A percentile compares a stretch with the other conserved stretches of the same genome.
These are phyloP conservation scores for Xylaria scruposa DNA, from an alignment of 495 filamentous ascomycete genomes.

Conservation along the genomic window DNA sequence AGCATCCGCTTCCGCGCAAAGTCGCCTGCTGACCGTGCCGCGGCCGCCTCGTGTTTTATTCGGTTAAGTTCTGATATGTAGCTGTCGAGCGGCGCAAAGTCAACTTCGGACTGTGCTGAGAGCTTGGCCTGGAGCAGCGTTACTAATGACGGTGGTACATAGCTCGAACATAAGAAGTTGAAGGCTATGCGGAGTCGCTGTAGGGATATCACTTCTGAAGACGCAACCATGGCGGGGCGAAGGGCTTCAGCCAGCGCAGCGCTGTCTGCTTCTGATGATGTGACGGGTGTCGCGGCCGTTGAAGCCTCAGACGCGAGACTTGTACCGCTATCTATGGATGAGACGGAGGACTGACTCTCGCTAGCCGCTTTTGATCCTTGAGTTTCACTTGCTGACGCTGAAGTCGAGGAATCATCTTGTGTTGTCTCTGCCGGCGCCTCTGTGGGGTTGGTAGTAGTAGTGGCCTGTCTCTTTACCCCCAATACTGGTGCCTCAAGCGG, in stretches of 20 bases:
- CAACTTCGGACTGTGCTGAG: slow-evolving; percentile 40
- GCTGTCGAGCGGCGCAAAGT: slow-evolving; percentile 73
- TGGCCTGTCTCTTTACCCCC: slow-evolving; percentile 59
- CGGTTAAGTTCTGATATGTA: slow-evolving; percentile 69
- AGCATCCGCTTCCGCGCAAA: slow-evolving; percentile 73
- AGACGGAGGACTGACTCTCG: slow-evolving; percentile 49
- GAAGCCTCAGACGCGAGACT: slow-evolving; percentile 49
- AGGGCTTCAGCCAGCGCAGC: slow-evolving; percentile 32
- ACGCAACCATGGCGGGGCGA: slow-evolving; percentile 53
- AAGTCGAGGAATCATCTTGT: slow-evolving; percentile 28
- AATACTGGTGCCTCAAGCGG: slow-evolving; percentile 77
- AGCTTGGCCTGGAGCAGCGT: slow-evolving; percentile 57
- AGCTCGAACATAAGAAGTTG: slow-evolving; percentile 76
- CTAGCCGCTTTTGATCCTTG: slow-evolving; percentile 37
- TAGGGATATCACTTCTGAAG: slow-evolving; percentile 61
- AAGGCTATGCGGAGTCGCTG: slow-evolving; percentile 78
- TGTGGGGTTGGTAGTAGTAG: slow-evolving; percentile 45
- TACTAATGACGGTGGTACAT: slow-evolving; percentile 64
- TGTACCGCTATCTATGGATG: slow-evolving; percentile 45
- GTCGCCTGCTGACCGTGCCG: slow-evolving; percentile 70
- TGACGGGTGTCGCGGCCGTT: slow-evolving; percentile 52
- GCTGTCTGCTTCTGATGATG: slow-evolving; percentile 26
- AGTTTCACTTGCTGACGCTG: slow-evolving; percentile 41
- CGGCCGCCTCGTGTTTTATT: slow-evolving; percentile 70
- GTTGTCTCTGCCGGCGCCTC: slow-evolving; percentile 38